A percentile compares a stretch with the other conserved stretches of the same genome.
Evolutionary conservation across 352 stramenopile genomes (phyloP).

Genomic region (Globisporangium splendens): DNA sequence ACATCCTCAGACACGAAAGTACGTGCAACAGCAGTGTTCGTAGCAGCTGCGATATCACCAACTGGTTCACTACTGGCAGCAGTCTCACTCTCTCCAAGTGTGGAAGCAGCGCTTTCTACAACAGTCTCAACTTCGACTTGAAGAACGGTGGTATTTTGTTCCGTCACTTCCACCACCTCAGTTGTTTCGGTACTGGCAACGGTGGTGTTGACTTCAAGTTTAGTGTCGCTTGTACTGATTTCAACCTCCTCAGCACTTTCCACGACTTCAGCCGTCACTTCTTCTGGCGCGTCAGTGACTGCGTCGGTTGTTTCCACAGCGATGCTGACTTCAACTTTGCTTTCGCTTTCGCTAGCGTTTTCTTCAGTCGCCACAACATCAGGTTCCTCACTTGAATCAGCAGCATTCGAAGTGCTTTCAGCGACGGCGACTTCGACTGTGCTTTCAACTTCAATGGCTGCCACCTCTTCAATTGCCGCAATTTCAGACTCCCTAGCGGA

Average conservation of each 20-base stretch:
- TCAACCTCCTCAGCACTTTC: neutral
- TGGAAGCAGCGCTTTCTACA: too few relatives aligned
- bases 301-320: too few relatives aligned
- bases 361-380: neutral
- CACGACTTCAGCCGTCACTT: too few relatives aligned
- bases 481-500: too few relatives aligned
- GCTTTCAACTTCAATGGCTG: neutral
- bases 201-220: neutral
- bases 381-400: neutral
- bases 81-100: too few relatives aligned
- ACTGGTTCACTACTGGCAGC: neutral
- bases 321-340: too few relatives aligned
- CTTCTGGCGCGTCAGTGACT: too few relatives aligned
- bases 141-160: too few relatives aligned
- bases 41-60: constrained; percentile 1
- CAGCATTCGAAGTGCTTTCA: neutral
- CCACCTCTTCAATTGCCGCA: neutral
- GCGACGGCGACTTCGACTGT: neutral
- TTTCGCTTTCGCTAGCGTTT: too few relatives aligned
- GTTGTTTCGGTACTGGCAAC: neutral
- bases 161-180: neutral
- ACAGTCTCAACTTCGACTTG: too few relatives aligned
- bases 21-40: too few relatives aligned
- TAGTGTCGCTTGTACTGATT: neutral
- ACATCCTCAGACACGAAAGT: too few relatives aligned